Base-by-base conservation (phyloP, 768 basidiomycete genomes). In the Suillus placidus region DNA sequence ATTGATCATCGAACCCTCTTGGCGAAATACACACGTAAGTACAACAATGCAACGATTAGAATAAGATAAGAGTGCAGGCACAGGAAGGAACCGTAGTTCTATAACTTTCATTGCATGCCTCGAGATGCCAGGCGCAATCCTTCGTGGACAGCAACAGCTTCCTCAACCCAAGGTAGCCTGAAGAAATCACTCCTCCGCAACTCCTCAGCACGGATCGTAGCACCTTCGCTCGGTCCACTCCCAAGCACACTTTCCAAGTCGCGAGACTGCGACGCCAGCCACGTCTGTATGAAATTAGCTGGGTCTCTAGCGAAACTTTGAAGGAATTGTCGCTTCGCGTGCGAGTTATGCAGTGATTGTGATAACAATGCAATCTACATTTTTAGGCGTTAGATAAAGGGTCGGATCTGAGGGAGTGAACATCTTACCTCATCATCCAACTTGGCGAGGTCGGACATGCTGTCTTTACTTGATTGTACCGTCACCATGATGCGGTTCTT, bases 201-300 rank as follows among this genome's bases (percentile, higher is more conserved):
- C 74, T 97, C 95, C 69, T 97, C 95, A 64, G 93, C 92, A n/a
- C 92, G 80, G 12, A 96, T 85, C 2, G 88, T 88, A 73, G 87
- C 83, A 34, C 91, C 91, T 69, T 93, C 91, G 45, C 87, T 89
- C 3, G 91, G 87, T 1, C 94, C 94, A 73, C 91, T 93, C 37
- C 94, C 94, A n/a, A 97, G 82, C 64, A 96, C 83, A 64, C 87
- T 91, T 78, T 96, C 94, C 52, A 98, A 77, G 77, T 98, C 96
- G 16, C 94, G 85, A 56, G 94, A 93, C 75, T 98, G 96, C 2
- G 93, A 95, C 70, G 92, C 91, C 20, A 98, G 76, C 94, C 94
- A 97, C 3, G 87, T 91, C 72, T 95, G 91, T 64, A 95, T 91
- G 74, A 98, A 92, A 68, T 83, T 82, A 7, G 88, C 82, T 9